Base-by-base conservation (phyloP, 306 rosid genomes). In the Astragalus glycyphyllos region DNA sequence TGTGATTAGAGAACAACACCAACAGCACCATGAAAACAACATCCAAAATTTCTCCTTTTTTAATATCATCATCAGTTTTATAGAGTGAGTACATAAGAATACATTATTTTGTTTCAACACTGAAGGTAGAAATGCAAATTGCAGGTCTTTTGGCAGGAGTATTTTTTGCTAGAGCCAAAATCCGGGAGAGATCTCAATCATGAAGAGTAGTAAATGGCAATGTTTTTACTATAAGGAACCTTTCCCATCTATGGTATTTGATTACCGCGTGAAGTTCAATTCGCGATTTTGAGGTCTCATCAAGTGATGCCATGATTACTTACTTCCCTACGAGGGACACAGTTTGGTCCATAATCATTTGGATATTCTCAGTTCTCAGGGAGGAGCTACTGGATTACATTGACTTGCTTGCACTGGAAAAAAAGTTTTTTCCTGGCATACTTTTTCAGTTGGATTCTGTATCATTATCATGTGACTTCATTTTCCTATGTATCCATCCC, bases 71-170 rank as follows among this genome's bases (percentile, higher is more conserved):
- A 26, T 26, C 31, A 26, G 3, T 2, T 26, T 26, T 26, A 26
- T 26, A 26, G 23, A 0, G 23, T 20, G 2, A 20, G n/a, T 23
- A 23, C 29, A 26, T 2, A 1, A 26, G 31, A 31, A 32, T 75
- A 31, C 75, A 58, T 35, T 59, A 58, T 35, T 59, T 56, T 29
- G 31, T 51, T 51, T 58, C 76, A 62, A 62, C 44, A 68, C 69
- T 68, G 53, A 79, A 50, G 34, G 14, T 64, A 57, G 16, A 23
- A 37, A 72, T 79, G 75, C 47, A 62, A 48, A 72, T 31, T 84
- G 82, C 68, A 95, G 99, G 99, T 60, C 97, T 95, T 59, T 13
- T 95, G 76, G 99, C 99, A 4, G 99, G 99, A 65, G 92, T 95
- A 49, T 78, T 95, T 83, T 95, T 95, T 17, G 99, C 97, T 0